These are phyloP conservation scores for Cercospora brassicicola DNA, from an alignment of 2,329 filamentous ascomycete genomes.

Conservation along the genomic window DNA sequence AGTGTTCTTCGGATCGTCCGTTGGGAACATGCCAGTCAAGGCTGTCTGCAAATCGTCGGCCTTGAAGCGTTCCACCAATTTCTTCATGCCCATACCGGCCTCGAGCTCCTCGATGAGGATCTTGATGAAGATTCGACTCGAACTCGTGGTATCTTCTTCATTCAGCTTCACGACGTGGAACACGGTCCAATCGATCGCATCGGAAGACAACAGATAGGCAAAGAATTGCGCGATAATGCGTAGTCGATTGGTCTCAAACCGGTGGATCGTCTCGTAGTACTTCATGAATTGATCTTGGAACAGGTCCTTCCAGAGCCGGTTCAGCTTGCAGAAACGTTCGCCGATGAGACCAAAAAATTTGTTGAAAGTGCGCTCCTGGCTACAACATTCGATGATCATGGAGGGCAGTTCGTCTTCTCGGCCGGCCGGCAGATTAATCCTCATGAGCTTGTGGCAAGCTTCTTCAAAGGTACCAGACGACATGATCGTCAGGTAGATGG, in stretches of 20 bases:
- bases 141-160: conserved; percentile 94
- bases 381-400: conserved; percentile 97
- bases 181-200: conserved; percentile 90
- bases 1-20: conserved; percentile 82
- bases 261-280: conserved; percentile 96
- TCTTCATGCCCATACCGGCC: conserved; percentile 81
- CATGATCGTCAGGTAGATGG: conserved; percentile 97
- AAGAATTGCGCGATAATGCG: conserved; percentile 96
- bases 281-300: conserved; percentile 88
- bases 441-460: conserved; percentile 92
- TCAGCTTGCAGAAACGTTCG: conserved; percentile 93
- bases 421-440: conserved; percentile 78
- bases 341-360: conserved; percentile 96
- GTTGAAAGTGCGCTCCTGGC: conserved; percentile 93
- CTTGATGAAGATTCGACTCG: conserved; percentile 97
- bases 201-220: conserved; percentile 81
- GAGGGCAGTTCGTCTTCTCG: conserved; percentile 87
- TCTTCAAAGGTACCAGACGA: conserved; percentile 95
- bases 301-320: conserved; percentile 88
- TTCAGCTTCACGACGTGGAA: conserved; percentile 83
- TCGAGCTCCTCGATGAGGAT: conserved; percentile 91
- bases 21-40: conserved; percentile 84
- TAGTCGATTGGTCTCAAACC: conserved; percentile 91
- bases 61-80: conserved; percentile 71
- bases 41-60: conserved; percentile 77